phyloP scores from a whole-genome alignment of 352 stramenopile species.

The Globisporangium echinulatum region DNA sequence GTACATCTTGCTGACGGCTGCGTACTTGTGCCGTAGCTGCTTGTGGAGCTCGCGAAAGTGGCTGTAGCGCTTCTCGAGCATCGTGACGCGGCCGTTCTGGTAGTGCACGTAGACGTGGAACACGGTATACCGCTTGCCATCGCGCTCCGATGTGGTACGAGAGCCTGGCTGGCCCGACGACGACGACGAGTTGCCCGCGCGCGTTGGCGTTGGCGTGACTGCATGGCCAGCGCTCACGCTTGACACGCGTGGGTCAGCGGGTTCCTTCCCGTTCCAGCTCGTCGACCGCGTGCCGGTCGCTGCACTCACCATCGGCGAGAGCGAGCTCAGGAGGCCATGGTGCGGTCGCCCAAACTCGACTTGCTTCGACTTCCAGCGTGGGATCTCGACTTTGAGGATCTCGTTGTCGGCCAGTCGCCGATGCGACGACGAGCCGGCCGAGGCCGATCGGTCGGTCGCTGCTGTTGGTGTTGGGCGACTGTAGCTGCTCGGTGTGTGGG shows the following conservation, averaged over 20 bases:
- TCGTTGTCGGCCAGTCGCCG: slow-evolving; percentile 27
- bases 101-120: slow-evolving; percentile 78
- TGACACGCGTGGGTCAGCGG: slow-evolving; percentile 13
- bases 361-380: slow-evolving; percentile 56
- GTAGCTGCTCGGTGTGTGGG: background rate
- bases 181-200: slow-evolving; percentile 6
- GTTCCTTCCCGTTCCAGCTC: slow-evolving; percentile 51
- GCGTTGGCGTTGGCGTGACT: background rate
- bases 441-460: slow-evolving; percentile 7
- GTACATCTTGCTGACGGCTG: slow-evolving; percentile 71
- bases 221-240: slow-evolving; percentile 6
- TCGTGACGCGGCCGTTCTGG: slow-evolving; percentile 50
- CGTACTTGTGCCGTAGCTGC: slow-evolving; percentile 69
- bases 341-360: slow-evolving; percentile 23
- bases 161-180: background rate
- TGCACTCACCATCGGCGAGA: slow-evolving; percentile 18
- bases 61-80: slow-evolving; percentile 74
- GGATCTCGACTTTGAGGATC: slow-evolving; percentile 71
- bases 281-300: slow-evolving; percentile 23
- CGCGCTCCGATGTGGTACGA: background rate
- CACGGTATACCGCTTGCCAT: slow-evolving; percentile 65
- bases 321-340: slow-evolving; percentile 24
- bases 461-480: slow-evolving; percentile 2
- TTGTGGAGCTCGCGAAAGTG: slow-evolving; percentile 85
- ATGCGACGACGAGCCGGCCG: slow-evolving; percentile 8